Evolutionary conservation across 2,329 filamentous ascomycete genomes (phyloP).

Genomic region (Ophiostoma tasmaniense): DNA sequence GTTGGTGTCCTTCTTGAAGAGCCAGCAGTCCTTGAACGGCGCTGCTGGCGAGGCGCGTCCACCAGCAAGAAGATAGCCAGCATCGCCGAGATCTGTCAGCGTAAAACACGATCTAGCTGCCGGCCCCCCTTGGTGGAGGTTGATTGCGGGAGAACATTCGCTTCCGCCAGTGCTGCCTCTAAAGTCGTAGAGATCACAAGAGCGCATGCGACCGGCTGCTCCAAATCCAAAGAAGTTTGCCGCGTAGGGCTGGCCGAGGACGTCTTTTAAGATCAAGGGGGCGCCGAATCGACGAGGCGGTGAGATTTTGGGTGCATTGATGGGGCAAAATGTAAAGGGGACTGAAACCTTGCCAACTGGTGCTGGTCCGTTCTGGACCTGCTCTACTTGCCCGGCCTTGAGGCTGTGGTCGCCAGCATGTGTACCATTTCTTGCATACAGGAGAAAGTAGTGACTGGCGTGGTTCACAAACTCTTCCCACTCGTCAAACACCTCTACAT

Average conservation of each 20-base stretch:
- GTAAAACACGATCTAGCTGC: constrained; percentile 63
- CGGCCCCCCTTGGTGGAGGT: constrained; percentile 29
- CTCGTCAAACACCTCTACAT: constrained; percentile 80
- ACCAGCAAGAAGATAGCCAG: constrained; percentile 59
- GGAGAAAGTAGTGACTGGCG: constrained; percentile 72
- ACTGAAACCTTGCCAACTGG: not conserved
- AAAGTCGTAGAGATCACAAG: constrained; percentile 42
- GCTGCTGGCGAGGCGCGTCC: constrained; percentile 69
- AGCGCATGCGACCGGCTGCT: constrained; percentile 36
- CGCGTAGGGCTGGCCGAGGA: constrained; percentile 36
- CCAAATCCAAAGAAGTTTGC: constrained; percentile 39
- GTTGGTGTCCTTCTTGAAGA: constrained; percentile 46
- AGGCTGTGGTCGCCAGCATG: not conserved
- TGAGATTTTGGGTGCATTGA: constrained; percentile 27
- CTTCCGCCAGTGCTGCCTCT: too few relatives aligned
- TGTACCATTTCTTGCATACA: constrained; percentile 43
- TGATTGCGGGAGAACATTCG: constrained; percentile 17
- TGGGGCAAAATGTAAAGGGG: not conserved
- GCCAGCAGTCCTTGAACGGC: constrained; percentile 66
- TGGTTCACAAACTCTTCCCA: constrained; percentile 93
- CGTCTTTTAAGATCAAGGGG: constrained; percentile 34
- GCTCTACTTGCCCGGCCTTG: not conserved
- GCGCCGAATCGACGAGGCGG: constrained; percentile 54
- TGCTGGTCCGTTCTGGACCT: not conserved
- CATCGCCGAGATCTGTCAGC: constrained; percentile 54